Base-by-base conservation (phyloP, 2,329 filamentous ascomycete genomes). In the Aspergillus terreus region DNA sequence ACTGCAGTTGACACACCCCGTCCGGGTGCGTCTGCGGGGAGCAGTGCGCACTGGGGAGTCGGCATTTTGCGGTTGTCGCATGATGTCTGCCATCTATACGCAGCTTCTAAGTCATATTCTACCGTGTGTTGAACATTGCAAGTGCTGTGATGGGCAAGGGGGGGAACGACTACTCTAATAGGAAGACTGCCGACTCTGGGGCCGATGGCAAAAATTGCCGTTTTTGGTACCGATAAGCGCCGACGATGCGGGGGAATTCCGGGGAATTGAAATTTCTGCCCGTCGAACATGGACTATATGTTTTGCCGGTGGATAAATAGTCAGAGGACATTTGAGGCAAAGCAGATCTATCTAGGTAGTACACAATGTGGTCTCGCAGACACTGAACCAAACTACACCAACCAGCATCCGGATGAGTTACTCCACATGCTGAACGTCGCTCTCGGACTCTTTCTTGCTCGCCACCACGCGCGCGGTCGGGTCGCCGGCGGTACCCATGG, bases 1-100 rank as follows among this genome's bases (percentile, higher is more conserved):
- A 56, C 65, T 64, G 57, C 66, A 69, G 48, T 64, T 65, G 23
- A 66, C 46, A 54, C 65, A 70, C 1, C 67, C 67, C 2, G 61
- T 66, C 46, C 66, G 58, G 4, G 65, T 68, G 25, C 66, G 60
- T 36, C 60, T 63, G 47, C 57, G 52, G 21, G 54, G 54, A n/a
- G 33, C 32, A 30, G 40, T 44, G 14, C 46, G 55, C 23, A 42
- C 27, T 1, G 19, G 19, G 9, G 36, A 40, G 35, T 42, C 38
- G 23, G 45, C 47, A 14, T 15, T 44, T 50, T 56, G 27, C 27
- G 27, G 46, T 32, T 41, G 42, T n/a, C 21, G 25, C 10, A 30
- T 33, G 32, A 27, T 33, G 9, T 36, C 36, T 30, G 41, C 50
- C 25, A 42, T 49, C 40, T 38, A 44, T 49, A 38, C 11, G 15